These are phyloP conservation scores for Pseudogymnoascus sp. DNA, from an alignment of 2,329 filamentous ascomycete genomes.

Conservation along the genomic window DNA sequence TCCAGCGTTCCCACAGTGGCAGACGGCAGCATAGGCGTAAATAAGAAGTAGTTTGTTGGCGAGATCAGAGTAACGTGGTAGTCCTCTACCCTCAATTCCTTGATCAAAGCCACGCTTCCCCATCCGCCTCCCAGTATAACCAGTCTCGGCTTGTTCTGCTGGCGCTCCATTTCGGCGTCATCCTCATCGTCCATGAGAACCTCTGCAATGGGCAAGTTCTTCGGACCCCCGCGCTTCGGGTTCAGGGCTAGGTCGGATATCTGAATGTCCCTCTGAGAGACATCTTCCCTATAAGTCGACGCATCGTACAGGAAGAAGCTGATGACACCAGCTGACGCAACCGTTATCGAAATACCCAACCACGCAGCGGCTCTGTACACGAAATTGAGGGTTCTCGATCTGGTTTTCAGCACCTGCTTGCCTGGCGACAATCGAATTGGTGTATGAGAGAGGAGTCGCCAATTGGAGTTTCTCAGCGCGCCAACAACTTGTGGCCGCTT, in stretches of 20 bases:
- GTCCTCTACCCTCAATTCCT: constrained; percentile 79
- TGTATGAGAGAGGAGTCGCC: constrained; percentile 13
- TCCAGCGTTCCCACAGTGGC: constrained; percentile 94
- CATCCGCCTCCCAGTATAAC: constrained; percentile 92
- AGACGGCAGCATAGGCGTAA: constrained; percentile 95
- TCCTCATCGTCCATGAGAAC: constrained; percentile 86
- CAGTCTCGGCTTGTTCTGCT: constrained; percentile 83
- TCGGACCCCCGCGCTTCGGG: constrained; percentile 77
- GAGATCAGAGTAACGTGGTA: constrained; percentile 95
- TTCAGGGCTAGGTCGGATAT: constrained; percentile 78
- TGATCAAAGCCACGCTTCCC: constrained; percentile 87
- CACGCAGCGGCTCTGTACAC: constrained; percentile 61
- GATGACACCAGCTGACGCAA: constrained; percentile 60
- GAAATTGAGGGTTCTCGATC: constrained; percentile 45
- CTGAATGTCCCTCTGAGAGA: constrained; percentile 60
- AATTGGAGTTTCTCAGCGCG: constrained; percentile 10
- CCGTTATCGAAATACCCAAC: constrained; percentile 65
- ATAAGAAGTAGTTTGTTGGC: constrained; percentile 92
- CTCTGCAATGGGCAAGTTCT: constrained; percentile 88
- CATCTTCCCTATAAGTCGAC: constrained; percentile 72
- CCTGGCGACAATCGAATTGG: constrained; percentile 36
- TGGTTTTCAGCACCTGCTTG: constrained; percentile 40
- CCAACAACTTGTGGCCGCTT: not conserved
- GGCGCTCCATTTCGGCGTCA: constrained; percentile 54
- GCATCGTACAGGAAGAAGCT: constrained; percentile 93